These are phyloP conservation scores for Edaphochlamys debaryana DNA, from an alignment of 139 green algal genomes.

Conservation along the genomic window DNA sequence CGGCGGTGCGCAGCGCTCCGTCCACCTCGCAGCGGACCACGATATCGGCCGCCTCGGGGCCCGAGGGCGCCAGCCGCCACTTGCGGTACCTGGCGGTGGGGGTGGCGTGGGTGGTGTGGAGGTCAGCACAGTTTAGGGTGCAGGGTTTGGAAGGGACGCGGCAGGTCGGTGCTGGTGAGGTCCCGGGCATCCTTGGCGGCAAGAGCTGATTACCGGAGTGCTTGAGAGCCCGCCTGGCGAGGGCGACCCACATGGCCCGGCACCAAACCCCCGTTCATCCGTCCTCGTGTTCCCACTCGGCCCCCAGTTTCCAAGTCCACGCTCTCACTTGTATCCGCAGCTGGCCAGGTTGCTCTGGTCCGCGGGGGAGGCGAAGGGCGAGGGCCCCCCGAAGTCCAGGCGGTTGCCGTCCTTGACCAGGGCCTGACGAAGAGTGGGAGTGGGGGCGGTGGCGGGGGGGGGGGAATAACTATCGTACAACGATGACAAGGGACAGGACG, in stretches of 20 bases:
- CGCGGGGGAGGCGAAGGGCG: slow-evolving; percentile 78
- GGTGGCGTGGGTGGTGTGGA: background rate
- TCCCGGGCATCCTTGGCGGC: too few relatives aligned
- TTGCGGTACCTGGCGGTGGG: slow-evolving; percentile 75
- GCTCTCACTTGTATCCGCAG: slow-evolving; percentile 69
- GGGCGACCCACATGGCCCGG: too few relatives aligned
- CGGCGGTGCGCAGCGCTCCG: slow-evolving; percentile 55
- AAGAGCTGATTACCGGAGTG: too few relatives aligned
- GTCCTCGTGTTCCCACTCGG: too few relatives aligned
- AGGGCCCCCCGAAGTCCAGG: slow-evolving; percentile 71
- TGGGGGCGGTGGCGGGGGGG: too few relatives aligned
- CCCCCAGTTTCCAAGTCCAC: too few relatives aligned
- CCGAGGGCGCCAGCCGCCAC: slow-evolving; percentile 41
- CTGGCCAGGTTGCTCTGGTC: slow-evolving; percentile 69
- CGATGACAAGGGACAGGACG: too few relatives aligned
- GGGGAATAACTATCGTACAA: too few relatives aligned
- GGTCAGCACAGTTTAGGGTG: background rate
- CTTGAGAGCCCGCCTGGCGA: too few relatives aligned
- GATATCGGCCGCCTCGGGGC: slow-evolving; percentile 71
- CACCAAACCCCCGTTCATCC: too few relatives aligned
- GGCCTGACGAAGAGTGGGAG: slow-evolving; percentile 49
- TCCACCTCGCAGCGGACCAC: slow-evolving; percentile 96
- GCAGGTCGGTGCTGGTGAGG: too few relatives aligned
- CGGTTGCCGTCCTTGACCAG: slow-evolving; percentile 61
- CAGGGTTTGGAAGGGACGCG: too few relatives aligned